These are phyloP conservation scores for Pilatotrama ljubarskyi DNA, from an alignment of 768 basidiomycete species.

Conservation along the genomic window DNA sequence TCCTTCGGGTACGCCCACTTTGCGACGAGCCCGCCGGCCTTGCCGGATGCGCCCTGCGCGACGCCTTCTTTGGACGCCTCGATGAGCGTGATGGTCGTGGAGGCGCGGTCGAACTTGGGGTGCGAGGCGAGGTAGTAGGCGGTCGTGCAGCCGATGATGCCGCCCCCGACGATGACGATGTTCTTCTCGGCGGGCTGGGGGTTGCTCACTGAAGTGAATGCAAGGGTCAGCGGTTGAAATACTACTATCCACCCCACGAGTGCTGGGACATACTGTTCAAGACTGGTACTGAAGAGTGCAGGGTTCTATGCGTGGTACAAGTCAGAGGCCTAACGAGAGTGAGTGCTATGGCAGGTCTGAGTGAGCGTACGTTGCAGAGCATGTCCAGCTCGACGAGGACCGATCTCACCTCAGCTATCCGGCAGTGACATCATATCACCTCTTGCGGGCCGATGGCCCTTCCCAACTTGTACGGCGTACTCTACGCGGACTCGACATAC, in stretches of 20 bases:
- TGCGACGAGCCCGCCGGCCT: slow-evolving; percentile 79
- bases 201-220: background rate
- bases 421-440: background rate
- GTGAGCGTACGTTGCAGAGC: background rate
- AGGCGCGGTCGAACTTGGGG: slow-evolving; percentile 42
- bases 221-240: background rate
- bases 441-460: background rate
- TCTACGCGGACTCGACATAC: too few relatives aligned
- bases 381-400: background rate
- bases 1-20: slow-evolving; percentile 81
- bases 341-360: background rate
- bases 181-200: slow-evolving; percentile 19
- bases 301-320: background rate
- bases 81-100: slow-evolving; percentile 57
- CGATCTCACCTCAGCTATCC: background rate
- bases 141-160: slow-evolving; percentile 82
- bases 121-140: slow-evolving; percentile 78
- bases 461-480: too few relatives aligned
- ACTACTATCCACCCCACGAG: too few relatives aligned
- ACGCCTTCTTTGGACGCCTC: slow-evolving; percentile 67
- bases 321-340: background rate
- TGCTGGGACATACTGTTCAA: background rate
- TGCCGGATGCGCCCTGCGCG: slow-evolving; percentile 82
- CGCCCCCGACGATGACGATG: slow-evolving; percentile 81
- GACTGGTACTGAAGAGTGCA: background rate